Conservation (phyloP, 2,329 filamentous ascomycete genomes). For the Cryphonectria nitschkei region DNA sequence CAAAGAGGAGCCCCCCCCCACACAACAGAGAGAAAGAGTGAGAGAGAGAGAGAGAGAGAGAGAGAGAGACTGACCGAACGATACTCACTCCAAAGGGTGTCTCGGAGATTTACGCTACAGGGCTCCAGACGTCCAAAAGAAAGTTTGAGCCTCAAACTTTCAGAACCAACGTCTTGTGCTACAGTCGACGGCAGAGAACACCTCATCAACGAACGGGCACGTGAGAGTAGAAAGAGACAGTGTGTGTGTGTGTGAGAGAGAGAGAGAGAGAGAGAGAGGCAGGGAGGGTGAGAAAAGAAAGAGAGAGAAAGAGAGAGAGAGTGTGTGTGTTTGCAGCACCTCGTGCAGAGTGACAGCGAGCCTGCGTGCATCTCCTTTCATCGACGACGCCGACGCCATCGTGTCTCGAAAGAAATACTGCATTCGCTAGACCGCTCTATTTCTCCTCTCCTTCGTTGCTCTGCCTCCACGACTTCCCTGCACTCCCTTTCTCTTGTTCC, state of each 20-base stretch:
- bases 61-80: background rate
- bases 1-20: background rate
- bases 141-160: slow-evolving; percentile 2
- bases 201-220: background rate
- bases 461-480: background rate
- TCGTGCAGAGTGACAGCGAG: background rate
- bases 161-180: background rate
- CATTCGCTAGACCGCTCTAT: background rate
- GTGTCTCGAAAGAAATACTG: background rate
- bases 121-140: background rate
- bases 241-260: too few species aligned
- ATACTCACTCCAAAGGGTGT: slow-evolving; percentile 6
- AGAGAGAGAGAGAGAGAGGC: background rate
- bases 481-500: background rate
- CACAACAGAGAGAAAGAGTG: too few species aligned
- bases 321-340: background rate
- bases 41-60: background rate
- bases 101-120: slow-evolving; percentile 2
- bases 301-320: background rate
- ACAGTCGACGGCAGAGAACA: background rate
- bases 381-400: background rate
- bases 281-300: too few species aligned
- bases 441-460: too few species aligned
- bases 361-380: background rate
- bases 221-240: background rate